Evolutionary conservation across 345 rosid species (phyloP).

Genomic region (Rhodamnia argentea): DNA sequence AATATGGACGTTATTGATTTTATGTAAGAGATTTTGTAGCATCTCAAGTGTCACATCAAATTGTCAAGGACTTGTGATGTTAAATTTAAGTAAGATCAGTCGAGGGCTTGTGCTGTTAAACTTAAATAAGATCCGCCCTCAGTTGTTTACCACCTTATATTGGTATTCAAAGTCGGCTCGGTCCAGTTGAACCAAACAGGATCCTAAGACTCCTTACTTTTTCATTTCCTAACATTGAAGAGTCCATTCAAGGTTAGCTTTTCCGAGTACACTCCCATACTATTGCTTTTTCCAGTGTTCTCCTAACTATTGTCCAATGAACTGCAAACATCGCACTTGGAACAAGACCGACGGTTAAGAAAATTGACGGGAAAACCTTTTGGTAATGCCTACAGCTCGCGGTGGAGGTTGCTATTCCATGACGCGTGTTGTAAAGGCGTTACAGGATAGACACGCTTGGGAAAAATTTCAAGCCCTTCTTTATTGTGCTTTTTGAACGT

Average conservation of each 20-base stretch:
- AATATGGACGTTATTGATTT: background rate
- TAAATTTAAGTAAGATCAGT: background rate
- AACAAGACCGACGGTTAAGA: background rate
- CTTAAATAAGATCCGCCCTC: background rate
- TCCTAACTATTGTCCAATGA: background rate
- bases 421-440: background rate
- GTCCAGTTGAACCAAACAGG: background rate
- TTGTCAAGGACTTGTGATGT: background rate
- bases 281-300: background rate
- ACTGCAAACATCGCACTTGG: background rate
- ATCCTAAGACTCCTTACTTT: background rate
- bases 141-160: background rate
- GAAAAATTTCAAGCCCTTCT: background rate
- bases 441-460: background rate
- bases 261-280: background rate
- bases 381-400: background rate
- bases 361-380: background rate
- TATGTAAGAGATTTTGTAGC: background rate
- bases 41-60: background rate
- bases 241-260: background rate
- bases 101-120: background rate
- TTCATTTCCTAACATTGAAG: background rate
- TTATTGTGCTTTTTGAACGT: background rate
- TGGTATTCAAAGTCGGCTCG: background rate
- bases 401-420: background rate